A percentile compares a stretch with the other conserved stretches of the same genome.
Conservation (phyloP, 768 basidiomycete species). For the Termitomyces titanicus region DNA sequence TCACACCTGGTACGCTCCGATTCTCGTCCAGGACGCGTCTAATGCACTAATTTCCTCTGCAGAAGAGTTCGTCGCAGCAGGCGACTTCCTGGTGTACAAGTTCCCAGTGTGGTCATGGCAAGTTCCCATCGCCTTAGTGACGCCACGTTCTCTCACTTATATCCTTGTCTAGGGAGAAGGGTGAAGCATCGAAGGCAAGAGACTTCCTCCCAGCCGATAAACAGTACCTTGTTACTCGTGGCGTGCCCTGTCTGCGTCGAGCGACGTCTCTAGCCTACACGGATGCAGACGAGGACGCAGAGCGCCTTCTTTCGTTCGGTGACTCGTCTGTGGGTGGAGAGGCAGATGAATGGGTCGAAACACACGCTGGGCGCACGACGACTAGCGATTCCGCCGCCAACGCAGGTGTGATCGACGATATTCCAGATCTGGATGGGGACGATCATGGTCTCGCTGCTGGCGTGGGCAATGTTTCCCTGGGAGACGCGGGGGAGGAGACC, state of each 20-base stretch:
- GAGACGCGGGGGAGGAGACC: constrained; percentile 47
- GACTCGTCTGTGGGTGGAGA: constrained; percentile 52
- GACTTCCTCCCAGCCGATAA: constrained; percentile 96
- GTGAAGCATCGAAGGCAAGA: constrained; percentile 77
- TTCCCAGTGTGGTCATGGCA: constrained; percentile 98
- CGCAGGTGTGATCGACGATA: constrained; percentile 73
- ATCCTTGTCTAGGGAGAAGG: constrained; percentile 74
- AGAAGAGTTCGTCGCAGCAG: constrained; percentile 99
- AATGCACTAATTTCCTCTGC: constrained; percentile 13
- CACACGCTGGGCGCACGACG: constrained; percentile 77
- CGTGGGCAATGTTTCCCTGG: constrained; percentile 44
- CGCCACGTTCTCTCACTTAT: not conserved
- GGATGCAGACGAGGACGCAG: constrained; percentile 94
- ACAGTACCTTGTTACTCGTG: constrained; percentile 93
- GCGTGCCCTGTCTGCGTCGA: constrained; percentile 94
- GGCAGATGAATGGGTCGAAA: constrained; percentile 97
- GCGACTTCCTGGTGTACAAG: constrained; percentile 96
- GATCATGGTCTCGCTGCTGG: constrained; percentile 41
- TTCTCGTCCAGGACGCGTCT: constrained; percentile 13
- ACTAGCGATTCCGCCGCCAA: constrained; percentile 51
- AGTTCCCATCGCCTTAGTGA: constrained; percentile 22
- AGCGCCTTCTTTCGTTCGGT: constrained; percentile 84
- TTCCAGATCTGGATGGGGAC: constrained; percentile 75
- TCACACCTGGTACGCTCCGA: constrained; percentile 74
- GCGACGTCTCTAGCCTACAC: constrained; percentile 92